Evolutionary conservation across 2,329 filamentous ascomycete genomes (phyloP).

Genomic region (Sphaerostilbella broomeana): DNA sequence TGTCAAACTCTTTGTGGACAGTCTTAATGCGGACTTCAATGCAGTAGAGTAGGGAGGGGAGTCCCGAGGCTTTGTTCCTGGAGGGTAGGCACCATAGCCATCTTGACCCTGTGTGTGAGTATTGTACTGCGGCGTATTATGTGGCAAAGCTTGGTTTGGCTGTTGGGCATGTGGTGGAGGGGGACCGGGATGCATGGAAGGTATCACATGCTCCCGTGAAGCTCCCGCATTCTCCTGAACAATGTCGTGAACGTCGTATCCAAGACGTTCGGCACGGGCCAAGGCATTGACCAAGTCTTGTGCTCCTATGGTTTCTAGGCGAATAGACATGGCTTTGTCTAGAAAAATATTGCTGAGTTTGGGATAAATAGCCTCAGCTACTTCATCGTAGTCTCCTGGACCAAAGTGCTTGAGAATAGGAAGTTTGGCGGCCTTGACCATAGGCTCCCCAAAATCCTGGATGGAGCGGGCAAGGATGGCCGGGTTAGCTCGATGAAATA

Average conservation of each 20-base stretch:
- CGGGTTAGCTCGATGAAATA: slow-evolving; percentile 38
- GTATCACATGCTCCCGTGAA: slow-evolving; percentile 32
- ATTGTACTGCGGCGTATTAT: neutral
- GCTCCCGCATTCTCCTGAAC: slow-evolving; percentile 29
- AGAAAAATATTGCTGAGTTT: slow-evolving; percentile 45
- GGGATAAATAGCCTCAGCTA: slow-evolving; percentile 37
- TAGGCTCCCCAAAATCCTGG: slow-evolving; percentile 38
- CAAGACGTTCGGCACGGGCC: slow-evolving; percentile 49
- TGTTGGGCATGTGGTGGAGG: slow-evolving; percentile 7
- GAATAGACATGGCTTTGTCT: slow-evolving; percentile 44
- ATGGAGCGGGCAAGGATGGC: slow-evolving; percentile 34
- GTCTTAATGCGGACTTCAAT: too few species aligned
- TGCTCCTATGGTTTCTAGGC: slow-evolving; percentile 48
- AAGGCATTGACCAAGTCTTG: slow-evolving; percentile 50
- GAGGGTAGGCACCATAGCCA: too few species aligned
- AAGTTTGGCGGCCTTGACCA: slow-evolving; percentile 34
- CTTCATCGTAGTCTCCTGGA: slow-evolving; percentile 37
- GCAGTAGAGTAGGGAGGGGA: too few species aligned
- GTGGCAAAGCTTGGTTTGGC: slow-evolving; percentile 1
- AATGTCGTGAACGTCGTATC: slow-evolving; percentile 47
- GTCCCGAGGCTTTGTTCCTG: too few species aligned
- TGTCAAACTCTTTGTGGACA: too few species aligned
- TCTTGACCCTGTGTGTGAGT: too few species aligned
- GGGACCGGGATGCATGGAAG: slow-evolving; percentile 18
- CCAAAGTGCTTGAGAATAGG: slow-evolving; percentile 38